Conservation (phyloP, 805 yeast genomes). For the Allodekkera sacchari region DNA sequence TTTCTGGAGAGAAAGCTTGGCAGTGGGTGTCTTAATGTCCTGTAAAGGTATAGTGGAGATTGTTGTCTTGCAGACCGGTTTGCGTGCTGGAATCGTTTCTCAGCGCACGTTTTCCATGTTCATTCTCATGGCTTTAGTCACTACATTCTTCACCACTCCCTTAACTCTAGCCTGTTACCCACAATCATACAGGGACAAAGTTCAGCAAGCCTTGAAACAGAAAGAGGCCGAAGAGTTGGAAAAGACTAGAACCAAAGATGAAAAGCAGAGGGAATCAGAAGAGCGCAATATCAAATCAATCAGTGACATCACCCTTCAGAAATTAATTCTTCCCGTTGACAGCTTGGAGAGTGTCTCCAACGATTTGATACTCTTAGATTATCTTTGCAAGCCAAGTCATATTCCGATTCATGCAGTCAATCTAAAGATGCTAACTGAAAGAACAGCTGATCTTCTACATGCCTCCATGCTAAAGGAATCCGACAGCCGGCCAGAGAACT, state of each 20-base stretch:
- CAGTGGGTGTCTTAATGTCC: constrained; percentile 78
- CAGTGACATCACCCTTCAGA: constrained; percentile 13
- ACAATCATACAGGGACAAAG: constrained; percentile 44
- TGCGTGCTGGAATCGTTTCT: constrained; percentile 60
- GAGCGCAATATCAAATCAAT: constrained; percentile 3
- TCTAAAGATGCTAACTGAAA: constrained; percentile 50
- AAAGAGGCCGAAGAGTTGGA: constrained; percentile 10
- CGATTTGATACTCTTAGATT: constrained; percentile 21
- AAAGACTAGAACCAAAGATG: neutral
- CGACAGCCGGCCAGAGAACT: constrained; percentile 15
- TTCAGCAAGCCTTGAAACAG: constrained; percentile 23
- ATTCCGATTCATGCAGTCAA: constrained; percentile 41
- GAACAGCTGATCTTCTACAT: constrained; percentile 63
- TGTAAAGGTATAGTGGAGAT: constrained; percentile 86
- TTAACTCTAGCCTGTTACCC: constrained; percentile 58
- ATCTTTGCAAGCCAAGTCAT: constrained; percentile 16
- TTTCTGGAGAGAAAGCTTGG: constrained; percentile 62
- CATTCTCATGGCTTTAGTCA: constrained; percentile 70
- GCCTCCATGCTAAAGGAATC: constrained; percentile 37
- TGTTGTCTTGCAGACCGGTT: constrained; percentile 68
- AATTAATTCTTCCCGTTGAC: constrained; percentile 19
- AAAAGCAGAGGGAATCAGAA: neutral
- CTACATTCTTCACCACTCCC: constrained; percentile 78
- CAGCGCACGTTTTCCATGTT: constrained; percentile 70
- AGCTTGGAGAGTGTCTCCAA: constrained; percentile 22